These are phyloP conservation scores for Lachnellula subtilissima DNA, from an alignment of 2,329 filamentous ascomycete genomes.

Conservation along the genomic window DNA sequence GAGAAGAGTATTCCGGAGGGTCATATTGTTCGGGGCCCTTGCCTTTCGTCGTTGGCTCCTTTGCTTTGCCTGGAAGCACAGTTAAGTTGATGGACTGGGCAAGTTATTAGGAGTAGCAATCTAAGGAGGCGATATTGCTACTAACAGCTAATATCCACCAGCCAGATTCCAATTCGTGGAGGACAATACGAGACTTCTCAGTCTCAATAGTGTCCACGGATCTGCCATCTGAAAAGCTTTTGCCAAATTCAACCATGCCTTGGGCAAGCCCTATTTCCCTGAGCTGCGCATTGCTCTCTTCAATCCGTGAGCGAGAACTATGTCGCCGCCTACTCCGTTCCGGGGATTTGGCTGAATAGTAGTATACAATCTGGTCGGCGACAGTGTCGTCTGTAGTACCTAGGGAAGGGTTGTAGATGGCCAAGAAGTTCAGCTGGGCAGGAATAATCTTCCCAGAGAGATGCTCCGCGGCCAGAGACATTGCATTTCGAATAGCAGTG, in stretches of 20 bases:
- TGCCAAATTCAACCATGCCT: slow-evolving; percentile 91
- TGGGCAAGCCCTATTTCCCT: slow-evolving; percentile 94
- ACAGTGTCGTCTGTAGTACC: slow-evolving; percentile 57
- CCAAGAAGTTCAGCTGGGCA: slow-evolving; percentile 82
- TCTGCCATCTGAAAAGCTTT: slow-evolving; percentile 74
- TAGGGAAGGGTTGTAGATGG: slow-evolving; percentile 90
- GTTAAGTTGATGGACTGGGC: slow-evolving; percentile 77
- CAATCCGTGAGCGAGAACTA: slow-evolving; percentile 16
- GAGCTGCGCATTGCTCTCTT: slow-evolving; percentile 70
- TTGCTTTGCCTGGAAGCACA: slow-evolving; percentile 58
- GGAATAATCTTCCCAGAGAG: slow-evolving; percentile 41
- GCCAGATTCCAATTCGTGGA: slow-evolving; percentile 80
- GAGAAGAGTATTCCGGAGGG: slow-evolving; percentile 73
- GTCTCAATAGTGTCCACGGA: slow-evolving; percentile 85
- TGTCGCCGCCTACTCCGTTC: slow-evolving; percentile 2
- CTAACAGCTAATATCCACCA: slow-evolving; percentile 95
- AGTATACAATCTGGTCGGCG: slow-evolving; percentile 86
- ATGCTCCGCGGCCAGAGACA: slow-evolving; percentile 21
- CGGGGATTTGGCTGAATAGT: slow-evolving; percentile 39
- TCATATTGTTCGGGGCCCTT: slow-evolving; percentile 19
- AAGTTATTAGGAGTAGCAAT: slow-evolving; percentile 11
- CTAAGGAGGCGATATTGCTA: slow-evolving; percentile 12
- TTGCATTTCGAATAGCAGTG: slow-evolving; percentile 19
- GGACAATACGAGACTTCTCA: slow-evolving; percentile 76
- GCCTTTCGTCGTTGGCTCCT: slow-evolving; percentile 27